A percentile compares a stretch with the other conserved stretches of the same genome.
These are phyloP conservation scores for Talaromyces wortmannii DNA, from an alignment of 495 filamentous ascomycete species.

Conservation along the genomic window DNA sequence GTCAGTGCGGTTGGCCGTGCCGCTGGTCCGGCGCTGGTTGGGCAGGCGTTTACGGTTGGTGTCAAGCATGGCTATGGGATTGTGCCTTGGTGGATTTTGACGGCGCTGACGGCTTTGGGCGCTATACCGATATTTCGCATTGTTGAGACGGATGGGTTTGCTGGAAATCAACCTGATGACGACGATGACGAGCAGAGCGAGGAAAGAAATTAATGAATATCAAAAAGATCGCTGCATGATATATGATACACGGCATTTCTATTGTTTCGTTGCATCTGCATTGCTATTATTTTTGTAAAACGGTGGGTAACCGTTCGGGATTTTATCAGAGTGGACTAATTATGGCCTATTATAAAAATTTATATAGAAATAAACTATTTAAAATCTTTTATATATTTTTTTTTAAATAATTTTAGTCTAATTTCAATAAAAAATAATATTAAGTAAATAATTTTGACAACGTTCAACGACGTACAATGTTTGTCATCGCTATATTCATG, in stretches of 20 bases:
- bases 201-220: conserved; percentile 52
- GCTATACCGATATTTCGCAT: conserved; percentile 64
- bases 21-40: conserved; percentile 62
- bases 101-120: conserved; percentile 49
- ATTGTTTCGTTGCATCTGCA: too few relatives aligned
- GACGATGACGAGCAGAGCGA: conserved; percentile 65
- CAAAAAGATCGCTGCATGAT: conserved; percentile 48
- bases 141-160: conserved; percentile 68
- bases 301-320: too few relatives aligned
- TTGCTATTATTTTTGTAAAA: too few relatives aligned
- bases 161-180: conserved; percentile 38
- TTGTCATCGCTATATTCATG: too few relatives aligned
- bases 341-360: too few relatives aligned
- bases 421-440: too few relatives aligned
- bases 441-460: too few relatives aligned
- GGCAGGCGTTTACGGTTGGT: conserved; percentile 62
- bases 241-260: background rate
- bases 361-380: too few relatives aligned
- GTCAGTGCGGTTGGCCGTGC: conserved; percentile 74
- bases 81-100: conserved; percentile 72
- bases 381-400: too few relatives aligned
- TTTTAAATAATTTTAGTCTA: too few relatives aligned
- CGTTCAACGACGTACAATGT: too few relatives aligned
- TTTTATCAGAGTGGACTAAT: too few relatives aligned
- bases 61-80: conserved; percentile 65